Base-by-base conservation (phyloP, 2,329 filamentous ascomycete species). In the Cytospora piceicola region DNA sequence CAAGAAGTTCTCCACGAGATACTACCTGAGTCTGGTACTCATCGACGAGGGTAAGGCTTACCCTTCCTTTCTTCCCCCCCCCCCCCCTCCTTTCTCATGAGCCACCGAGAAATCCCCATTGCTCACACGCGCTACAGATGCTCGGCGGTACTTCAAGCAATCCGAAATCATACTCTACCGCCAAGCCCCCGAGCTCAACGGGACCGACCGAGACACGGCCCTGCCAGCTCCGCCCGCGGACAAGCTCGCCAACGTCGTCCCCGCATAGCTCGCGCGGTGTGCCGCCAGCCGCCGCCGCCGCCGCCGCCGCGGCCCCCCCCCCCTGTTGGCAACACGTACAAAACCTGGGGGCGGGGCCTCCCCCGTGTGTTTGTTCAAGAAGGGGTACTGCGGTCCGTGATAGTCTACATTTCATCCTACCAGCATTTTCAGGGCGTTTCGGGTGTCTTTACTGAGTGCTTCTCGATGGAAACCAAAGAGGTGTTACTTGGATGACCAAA, bases 1-100 rank as follows among this genome's bases (percentile, higher is more conserved):
- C 86, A 99, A 99, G 85, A 99, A 99, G 81, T 99, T 97, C 79
- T 98, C 94, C 30, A 98, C 94, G 46, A 86, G 95, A 74, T 99
- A 99, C 81, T 99, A 99, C 80, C 86, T 99, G 69, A 97, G 94
- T 76, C 81, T 99, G 69, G 95, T 99, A 27, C 85, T 97, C 71
- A 97, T 97, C 71, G 94, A 97, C 74, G 94, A 97, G 87, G 92
- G 92, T 91, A 79, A 71, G 5, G 82, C 49, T 30, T 20, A 20
- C 62, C 32, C 14, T 36, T 15, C 11, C 12, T 36, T 15, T 14
- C 12, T 36, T 12, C 15, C 34, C 12, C 15, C 17, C 65, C n/a
- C 12, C 11, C 2, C 27, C 42, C 17, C 20, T 32, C 24, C 15
- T n/a, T 15, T 39, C 8, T n/a, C 17, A 42, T 14, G 3, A 15